A percentile compares a stretch with the other conserved stretches of the same genome.
These are phyloP conservation scores for Saturnispora diversa DNA, from an alignment of 805 yeast genomes.

Conservation along the genomic window DNA sequence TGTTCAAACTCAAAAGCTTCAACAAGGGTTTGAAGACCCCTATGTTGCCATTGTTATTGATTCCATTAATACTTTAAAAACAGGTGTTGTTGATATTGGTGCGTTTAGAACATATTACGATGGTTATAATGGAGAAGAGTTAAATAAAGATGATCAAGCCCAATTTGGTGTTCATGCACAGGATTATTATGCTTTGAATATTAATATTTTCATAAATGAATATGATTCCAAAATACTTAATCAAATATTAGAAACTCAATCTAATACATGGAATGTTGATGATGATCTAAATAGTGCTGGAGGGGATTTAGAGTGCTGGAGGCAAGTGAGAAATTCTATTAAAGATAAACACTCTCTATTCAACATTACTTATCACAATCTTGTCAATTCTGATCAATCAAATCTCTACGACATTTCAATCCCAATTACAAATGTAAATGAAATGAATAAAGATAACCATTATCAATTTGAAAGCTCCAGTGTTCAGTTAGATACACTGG, in stretches of 20 bases:
- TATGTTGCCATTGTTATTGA: slow-evolving; percentile 84
- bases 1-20: slow-evolving; percentile 78
- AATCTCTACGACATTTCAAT: too few relatives aligned
- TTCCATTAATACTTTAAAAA: slow-evolving; percentile 58
- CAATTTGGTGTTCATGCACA: slow-evolving; percentile 67
- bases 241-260: too few relatives aligned
- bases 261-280: too few relatives aligned
- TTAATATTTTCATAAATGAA: slow-evolving; percentile 49
- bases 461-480: too few relatives aligned
- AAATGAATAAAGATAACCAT: too few relatives aligned
- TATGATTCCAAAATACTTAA: slow-evolving; percentile 42
- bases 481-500: not conserved
- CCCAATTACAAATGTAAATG: too few relatives aligned
- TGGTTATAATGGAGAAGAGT: slow-evolving; percentile 14
- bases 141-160: slow-evolving; percentile 36
- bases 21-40: slow-evolving; percentile 87
- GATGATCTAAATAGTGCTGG: too few relatives aligned
- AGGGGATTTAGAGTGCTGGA: too few relatives aligned
- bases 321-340: too few relatives aligned
- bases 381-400: too few relatives aligned
- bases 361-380: too few relatives aligned
- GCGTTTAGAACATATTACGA: slow-evolving; percentile 67
- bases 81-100: slow-evolving; percentile 72
- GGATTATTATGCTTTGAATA: slow-evolving; percentile 57
- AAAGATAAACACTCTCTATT: too few relatives aligned